Evolutionary conservation across 495 filamentous ascomycete species (phyloP), one percentile per base, ranked within the genome.

Genomic region (Penicillium lividum): DNA sequence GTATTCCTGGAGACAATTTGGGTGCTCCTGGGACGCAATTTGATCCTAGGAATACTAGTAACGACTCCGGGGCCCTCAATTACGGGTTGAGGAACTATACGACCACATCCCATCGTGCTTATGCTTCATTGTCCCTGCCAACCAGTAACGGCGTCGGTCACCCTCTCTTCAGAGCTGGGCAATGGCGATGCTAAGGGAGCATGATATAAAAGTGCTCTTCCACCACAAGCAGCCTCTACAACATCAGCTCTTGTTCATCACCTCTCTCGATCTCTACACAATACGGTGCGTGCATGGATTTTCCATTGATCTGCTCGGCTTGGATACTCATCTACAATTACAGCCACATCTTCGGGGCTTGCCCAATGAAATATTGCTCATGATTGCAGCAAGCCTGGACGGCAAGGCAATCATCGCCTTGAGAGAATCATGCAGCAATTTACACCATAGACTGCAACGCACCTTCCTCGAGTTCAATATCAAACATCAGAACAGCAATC

Each of bases 401-500:
- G 44, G 44, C 8, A 47, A 29, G 9, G 44, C 44, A 29, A 47
- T 47, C 7, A 27, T 29, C 27, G 15, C 44, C 2, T 7, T 47
- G 8, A 18, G 22, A 47, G 27, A 22, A 29, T 47, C 44, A 27
- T 47, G 44, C n/a, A 27, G 8, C 3, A 29, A 29, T 18, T 29
- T 47, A 10, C 10, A 47, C 11, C 9, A 27, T 25, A 47, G 44
- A 53, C 28, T 61, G 15, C 42, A 56, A 43, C 49, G 31, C 16
- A 38, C 34, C 16, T 47, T 55, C 28, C 36, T 18, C 28, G 52
- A 30, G 46, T 56, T 47, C 10, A 61, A 61, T 9, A 53, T 56
- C 15, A 42, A 55, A 51, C 58, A 54, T 31, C 51, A 54, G 18
- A 62, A 62, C 38, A 58, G 51, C 31, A 54, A 55, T 46, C 51